Evolutionary conservation across 441 rosid genomes (phyloP), one percentile per base, ranked within the genome.

Genomic region (Iberis amara): DNA sequence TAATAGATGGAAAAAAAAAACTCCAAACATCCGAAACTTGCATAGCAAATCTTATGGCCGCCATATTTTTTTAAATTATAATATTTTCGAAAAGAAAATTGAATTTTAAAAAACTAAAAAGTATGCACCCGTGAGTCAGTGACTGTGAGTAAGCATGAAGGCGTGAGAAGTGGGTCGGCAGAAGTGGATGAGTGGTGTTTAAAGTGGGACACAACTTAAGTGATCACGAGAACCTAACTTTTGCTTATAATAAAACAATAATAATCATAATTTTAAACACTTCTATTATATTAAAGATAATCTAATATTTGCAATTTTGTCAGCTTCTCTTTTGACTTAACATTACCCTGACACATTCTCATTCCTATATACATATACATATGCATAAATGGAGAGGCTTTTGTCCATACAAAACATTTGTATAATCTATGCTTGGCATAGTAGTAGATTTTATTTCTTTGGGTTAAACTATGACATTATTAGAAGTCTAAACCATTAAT

Each of bases 121-220:
- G 54, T 13, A 65, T 52, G 39, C 65, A 59, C 70, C 65, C 70
- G 70, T 66, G 70, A 65, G 21, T 18, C 13, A 11, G 14, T 43
- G 40, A 50, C 21, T 3, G 21, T 18, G 52, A 46, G 37, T 24
- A 33, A 48, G 68, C 31, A 49, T 42, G 62, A 52, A 48, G 51
- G 68, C 56, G 68, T 56, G 58, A 58, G 61, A 38, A 65, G 64
- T 66, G 65, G 70, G 65, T 66, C 70, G 70, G 70, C 45, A 15
- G 39, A 59, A 66, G 61, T 59, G 65, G 59, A 14, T 51, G 54
- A 50, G 69, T 65, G 65, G 3, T 18, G 21, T 18, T 18, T 18
- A 18, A 18, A 39, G 62, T 64, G 63, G 64, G 69, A 51, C 63
- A 65, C 49, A 46, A 50, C 7, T 48, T 26, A 4, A 65, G 6